Conservation (phyloP, 2,329 filamentous ascomycete genomes). For the Epichloe baconii region DNA sequence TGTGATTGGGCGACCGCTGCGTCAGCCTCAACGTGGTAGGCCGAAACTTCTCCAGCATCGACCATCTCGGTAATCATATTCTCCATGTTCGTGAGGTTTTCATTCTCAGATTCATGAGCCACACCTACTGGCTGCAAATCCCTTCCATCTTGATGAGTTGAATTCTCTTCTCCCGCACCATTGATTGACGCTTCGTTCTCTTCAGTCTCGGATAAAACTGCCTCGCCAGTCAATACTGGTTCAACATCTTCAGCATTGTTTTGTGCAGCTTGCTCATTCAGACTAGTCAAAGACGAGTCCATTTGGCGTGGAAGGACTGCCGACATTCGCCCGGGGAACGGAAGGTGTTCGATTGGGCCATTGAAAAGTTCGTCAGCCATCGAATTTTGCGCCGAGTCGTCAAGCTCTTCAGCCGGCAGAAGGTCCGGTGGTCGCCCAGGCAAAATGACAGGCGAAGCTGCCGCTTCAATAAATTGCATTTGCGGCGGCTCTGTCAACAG, state of each 20-base stretch:
- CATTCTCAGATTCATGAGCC: background rate
- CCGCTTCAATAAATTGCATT: slow-evolving; percentile 24
- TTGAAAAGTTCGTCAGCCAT: slow-evolving; percentile 20
- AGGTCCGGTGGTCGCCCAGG: slow-evolving; percentile 21
- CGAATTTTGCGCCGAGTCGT: slow-evolving; percentile 7
- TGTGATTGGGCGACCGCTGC: background rate
- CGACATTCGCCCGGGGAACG: slow-evolving; percentile 33
- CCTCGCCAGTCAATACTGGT: background rate
- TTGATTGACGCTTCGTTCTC: background rate
- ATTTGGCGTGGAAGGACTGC: slow-evolving; percentile 30
- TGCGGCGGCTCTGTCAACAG: slow-evolving; percentile 17
- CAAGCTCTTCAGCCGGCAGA: slow-evolving; percentile 23
- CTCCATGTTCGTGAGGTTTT: background rate
- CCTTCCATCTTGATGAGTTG: background rate
- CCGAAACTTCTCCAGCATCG: background rate
- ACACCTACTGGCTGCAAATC: background rate
- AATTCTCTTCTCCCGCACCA: background rate
- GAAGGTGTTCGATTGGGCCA: slow-evolving; percentile 21
- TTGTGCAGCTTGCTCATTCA: slow-evolving; percentile 11
- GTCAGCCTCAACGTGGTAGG: background rate
- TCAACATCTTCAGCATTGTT: background rate
- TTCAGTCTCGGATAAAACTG: background rate
- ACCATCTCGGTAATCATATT: background rate
- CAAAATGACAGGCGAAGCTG: slow-evolving; percentile 16
- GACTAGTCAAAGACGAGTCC: slow-evolving; percentile 21